Base-by-base conservation (phyloP, 495 filamentous ascomycete species). In the Aspergillus diversus region DNA sequence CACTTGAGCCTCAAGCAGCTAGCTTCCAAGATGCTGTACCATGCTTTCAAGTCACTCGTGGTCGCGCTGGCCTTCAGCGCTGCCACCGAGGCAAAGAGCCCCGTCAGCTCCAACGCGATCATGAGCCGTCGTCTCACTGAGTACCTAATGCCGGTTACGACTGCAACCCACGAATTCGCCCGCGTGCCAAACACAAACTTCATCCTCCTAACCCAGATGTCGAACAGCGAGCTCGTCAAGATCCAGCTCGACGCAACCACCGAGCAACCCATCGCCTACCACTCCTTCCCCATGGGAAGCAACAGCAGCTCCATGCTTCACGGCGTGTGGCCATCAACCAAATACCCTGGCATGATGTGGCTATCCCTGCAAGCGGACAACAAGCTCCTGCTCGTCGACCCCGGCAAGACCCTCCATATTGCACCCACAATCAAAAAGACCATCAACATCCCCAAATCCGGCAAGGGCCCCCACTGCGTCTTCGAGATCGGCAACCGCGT, bases 401-500 rank as follows among this genome's bases (percentile, higher is more conserved):
- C 66, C 17, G 66, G 66, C 43, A 49, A 63, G 39, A 52, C 60
- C 46, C 66, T 69, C 42, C 42, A 63, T 16, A 57, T 50, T 31
- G n/a, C 16, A 12, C 66, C 66, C 7, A 33, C n/a, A 55, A 63
- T 65, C 55, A n/a, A 35, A 8, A 21, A 63, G 31, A 69, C 63
- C 32, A 65, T 69, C 56, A 37, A 66, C 17, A 69, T 69, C 51
- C 66, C 63, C 0, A 57, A 12, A 15, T 63, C 63, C 4, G 66
- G 66, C 33, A 69, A 69, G 33, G 66, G 66, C 12, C 66, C 66
- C 0, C 66, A 69, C 47, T 69, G 66, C 21, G 66, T 69, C 7
- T 69, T 69, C 53, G 66, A 69, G 48, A 69, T 69, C 17, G 66
- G 66, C 32, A 54, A 69, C 66, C 66, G 66, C 56, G 63, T 69